A percentile compares a stretch with the other conserved stretches of the same genome.
Conservation (phyloP, 768 basidiomycete species). For the Lactarius hatsudake region DNA sequence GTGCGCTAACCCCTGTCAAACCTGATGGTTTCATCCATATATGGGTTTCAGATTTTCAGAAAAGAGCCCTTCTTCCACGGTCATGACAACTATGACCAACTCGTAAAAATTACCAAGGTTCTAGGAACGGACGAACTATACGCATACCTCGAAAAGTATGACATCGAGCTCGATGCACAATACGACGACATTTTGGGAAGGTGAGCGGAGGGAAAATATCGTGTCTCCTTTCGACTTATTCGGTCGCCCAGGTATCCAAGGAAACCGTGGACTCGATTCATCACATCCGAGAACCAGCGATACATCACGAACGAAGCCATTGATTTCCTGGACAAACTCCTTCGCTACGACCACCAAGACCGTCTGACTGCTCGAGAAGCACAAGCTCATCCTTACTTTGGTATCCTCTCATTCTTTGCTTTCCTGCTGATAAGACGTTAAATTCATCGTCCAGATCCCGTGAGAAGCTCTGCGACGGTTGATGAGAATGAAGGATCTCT, state of each 20-base stretch:
- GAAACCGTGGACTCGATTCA: slow-evolving; percentile 94
- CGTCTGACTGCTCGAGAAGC: slow-evolving; percentile 93
- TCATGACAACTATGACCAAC: slow-evolving; percentile 97
- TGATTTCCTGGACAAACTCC: slow-evolving; percentile 91
- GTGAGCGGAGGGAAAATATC: slow-evolving; percentile 36
- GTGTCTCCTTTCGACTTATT: slow-evolving; percentile 15
- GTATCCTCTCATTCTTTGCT: slow-evolving; percentile 39
- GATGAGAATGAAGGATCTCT: slow-evolving; percentile 64
- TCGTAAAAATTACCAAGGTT: slow-evolving; percentile 97
- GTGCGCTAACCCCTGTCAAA: slow-evolving; percentile 40
- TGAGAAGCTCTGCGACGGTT: slow-evolving; percentile 51
- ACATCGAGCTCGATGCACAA: slow-evolving; percentile 92
- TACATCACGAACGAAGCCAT: slow-evolving; percentile 97
- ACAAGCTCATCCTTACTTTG: slow-evolving; percentile 91
- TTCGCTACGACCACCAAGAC: slow-evolving; percentile 97
- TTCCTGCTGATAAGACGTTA: slow-evolving; percentile 25
- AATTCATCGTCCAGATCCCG: slow-evolving; percentile 54
- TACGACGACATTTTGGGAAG: slow-evolving; percentile 93
- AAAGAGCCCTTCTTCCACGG: slow-evolving; percentile 99
- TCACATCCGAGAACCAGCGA: slow-evolving; percentile 92
- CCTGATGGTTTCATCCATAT: slow-evolving; percentile 6
- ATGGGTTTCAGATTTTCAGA: slow-evolving; percentile 77
- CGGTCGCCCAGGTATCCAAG: slow-evolving; percentile 66
- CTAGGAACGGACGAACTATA: slow-evolving; percentile 95
- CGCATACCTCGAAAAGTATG: slow-evolving; percentile 90